Base-by-base conservation (phyloP, 2,329 filamentous ascomycete species). In the Xylariaceae sp. region DNA sequence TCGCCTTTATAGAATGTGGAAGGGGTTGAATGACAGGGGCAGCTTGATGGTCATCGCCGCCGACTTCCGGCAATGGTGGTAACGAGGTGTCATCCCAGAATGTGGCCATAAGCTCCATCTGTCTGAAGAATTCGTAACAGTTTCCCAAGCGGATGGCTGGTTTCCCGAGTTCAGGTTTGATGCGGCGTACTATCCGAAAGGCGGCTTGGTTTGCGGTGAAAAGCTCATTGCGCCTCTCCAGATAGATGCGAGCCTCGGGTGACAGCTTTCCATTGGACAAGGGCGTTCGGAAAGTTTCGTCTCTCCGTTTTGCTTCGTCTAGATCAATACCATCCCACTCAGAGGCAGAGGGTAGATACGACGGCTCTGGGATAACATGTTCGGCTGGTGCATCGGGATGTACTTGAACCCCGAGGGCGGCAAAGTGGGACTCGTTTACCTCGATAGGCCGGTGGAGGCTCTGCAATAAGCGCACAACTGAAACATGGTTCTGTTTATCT, bases 101-200 rank as follows among this genome's bases (percentile, higher is more conserved):
- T 0, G 76, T 67, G 2, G 84, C 82, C 66, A 87, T 79, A 23
- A 78, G 69, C 65, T 88, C 86, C 17, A 88, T 75, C 63, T 84
- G 82, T 49, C 83, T 83, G 73, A 82, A 88, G 71, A 88, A 88
- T 70, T 88, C 86, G 64, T 87, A 88, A 4, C 83, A 80, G 63
- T 87, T 87, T 12, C 86, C 86, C 6, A 88, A 72, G 6, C 85
- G 81, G 26, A 80, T 78, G 31, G 81, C 76, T 41, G 78, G 73
- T 65, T 81, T 79, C 36, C 85, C 86, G 36, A 78, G 79, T 29
- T 79, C 78, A 1, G 82, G 74, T 5, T 79, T 77, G n/a, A 87
- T 75, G 40, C 86, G 80, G 21, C 85, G 81, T 52, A 88, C 80
- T 1, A 83, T 84, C 23, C 84, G 81, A 67, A 86, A 88, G 6